Conservation (phyloP, 768 basidiomycete genomes). For the Leccinellum rugosiceps region DNA sequence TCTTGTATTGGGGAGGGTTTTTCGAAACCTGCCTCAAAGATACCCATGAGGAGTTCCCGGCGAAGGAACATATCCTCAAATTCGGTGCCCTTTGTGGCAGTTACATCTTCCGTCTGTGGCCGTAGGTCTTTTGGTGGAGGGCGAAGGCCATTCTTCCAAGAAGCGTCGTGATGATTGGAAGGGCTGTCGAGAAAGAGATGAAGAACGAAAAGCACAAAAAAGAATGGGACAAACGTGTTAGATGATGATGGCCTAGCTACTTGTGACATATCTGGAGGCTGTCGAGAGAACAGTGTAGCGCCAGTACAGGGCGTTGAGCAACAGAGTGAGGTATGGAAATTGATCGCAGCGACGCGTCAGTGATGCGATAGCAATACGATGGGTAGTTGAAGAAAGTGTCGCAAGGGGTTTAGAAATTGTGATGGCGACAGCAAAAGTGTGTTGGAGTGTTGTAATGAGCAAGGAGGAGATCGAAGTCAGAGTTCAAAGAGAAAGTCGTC, state of each 20-base stretch:
- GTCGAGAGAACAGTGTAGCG: constrained; percentile 8
- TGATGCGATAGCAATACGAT: constrained; percentile 16
- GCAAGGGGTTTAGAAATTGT: constrained; percentile 7
- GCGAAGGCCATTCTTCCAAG: constrained; percentile 77
- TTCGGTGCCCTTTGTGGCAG: constrained; percentile 87
- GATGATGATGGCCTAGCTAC: constrained; percentile 31
- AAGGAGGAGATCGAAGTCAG: constrained; percentile 28
- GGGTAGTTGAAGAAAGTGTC: constrained; percentile 11
- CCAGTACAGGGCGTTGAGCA: constrained; percentile 13
- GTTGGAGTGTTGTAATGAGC: constrained; percentile 10
- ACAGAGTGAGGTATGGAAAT: constrained; percentile 12
- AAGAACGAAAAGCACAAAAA: constrained; percentile 3
- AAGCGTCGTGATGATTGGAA: constrained; percentile 29
- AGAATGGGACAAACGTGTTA: constrained; percentile 20
- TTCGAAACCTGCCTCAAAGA: constrained; percentile 98
- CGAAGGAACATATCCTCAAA: constrained; percentile 94
- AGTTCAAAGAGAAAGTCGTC: constrained; percentile 26
- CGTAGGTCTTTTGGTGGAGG: constrained; percentile 88
- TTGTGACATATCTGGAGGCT: constrained; percentile 29
- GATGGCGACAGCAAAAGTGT: constrained; percentile 13
- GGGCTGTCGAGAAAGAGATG: constrained; percentile 15
- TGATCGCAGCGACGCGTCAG: constrained; percentile 23
- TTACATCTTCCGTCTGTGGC: constrained; percentile 97
- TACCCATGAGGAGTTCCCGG: constrained; percentile 97
- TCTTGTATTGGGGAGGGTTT: constrained; percentile 98